These are phyloP conservation scores for Sporothrix euskadiensis DNA, from an alignment of 2,329 filamentous ascomycete genomes.

Conservation along the genomic window DNA sequence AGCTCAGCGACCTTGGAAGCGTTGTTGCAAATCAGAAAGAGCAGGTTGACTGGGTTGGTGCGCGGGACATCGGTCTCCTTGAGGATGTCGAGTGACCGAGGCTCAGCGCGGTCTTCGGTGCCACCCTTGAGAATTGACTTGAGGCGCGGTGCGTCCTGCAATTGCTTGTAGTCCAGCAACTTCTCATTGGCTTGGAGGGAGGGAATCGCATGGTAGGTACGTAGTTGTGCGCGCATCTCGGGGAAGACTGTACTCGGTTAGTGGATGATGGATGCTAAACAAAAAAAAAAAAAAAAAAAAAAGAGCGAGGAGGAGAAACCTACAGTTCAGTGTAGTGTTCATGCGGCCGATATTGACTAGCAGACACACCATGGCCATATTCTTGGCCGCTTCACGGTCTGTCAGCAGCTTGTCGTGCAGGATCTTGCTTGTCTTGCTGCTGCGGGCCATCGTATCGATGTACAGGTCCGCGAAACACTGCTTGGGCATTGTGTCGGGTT, in stretches of 20 bases:
- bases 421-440: conserved; percentile 98
- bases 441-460: conserved; percentile 97
- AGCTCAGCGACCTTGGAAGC: conserved; percentile 89
- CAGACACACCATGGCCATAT: conserved; percentile 99
- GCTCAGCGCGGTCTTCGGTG: conserved; percentile 85
- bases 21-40: conserved; percentile 89
- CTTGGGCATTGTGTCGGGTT: conserved; percentile 58
- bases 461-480: conserved; percentile 93
- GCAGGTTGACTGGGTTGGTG: conserved; percentile 95
- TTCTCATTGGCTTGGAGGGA: conserved; percentile 94
- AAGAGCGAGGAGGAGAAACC: conserved; percentile 37
- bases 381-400: conserved; percentile 87
- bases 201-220: conserved; percentile 97
- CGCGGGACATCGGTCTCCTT: conserved; percentile 66
- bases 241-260: conserved; percentile 72
- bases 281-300: conserved; percentile 30
- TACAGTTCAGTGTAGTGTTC: conserved; percentile 98
- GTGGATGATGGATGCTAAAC: conserved; percentile 27
- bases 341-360: conserved; percentile 96
- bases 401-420: conserved; percentile 93
- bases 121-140: conserved; percentile 98
- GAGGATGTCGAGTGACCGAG: conserved; percentile 79
- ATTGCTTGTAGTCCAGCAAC: conserved; percentile 92
- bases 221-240: conserved; percentile 95
- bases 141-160: conserved; percentile 91